Conservation (phyloP, 192 early-diverging fungal species). For the Paraglomus occultum region DNA sequence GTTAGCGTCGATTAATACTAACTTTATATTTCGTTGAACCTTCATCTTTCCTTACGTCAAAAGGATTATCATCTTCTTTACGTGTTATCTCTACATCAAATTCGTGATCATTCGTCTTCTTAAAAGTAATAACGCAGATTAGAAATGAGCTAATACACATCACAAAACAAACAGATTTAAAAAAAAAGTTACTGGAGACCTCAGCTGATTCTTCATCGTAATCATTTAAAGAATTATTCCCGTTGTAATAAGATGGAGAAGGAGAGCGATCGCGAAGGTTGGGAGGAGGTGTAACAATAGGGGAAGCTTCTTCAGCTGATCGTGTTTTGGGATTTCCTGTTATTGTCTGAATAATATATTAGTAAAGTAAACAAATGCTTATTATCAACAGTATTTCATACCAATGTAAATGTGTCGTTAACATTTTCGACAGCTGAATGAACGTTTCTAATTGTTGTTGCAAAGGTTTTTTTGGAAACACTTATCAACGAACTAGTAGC, state of each 20-base stretch:
- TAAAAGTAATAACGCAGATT: slow-evolving; percentile 10
- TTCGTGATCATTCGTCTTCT: slow-evolving; percentile 1
- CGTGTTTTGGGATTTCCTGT: slow-evolving; percentile 8
- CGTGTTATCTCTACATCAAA: slow-evolving; percentile 12
- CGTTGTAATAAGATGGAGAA: slow-evolving; percentile 7
- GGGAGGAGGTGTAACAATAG: background rate
- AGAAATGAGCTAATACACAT: slow-evolving; percentile 20
- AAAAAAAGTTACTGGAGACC: slow-evolving; percentile 15
- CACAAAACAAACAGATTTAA: slow-evolving; percentile 14
- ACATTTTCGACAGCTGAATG: slow-evolving; percentile 4
- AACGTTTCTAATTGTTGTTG: slow-evolving; percentile 10
- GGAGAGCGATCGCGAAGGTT: background rate
- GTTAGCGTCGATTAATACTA: no score
- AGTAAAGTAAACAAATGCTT: slow-evolving; percentile 18
- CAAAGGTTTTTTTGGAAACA: background rate
- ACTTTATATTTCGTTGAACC: no score
- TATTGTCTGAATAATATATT: slow-evolving; percentile 25
- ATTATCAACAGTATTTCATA: slow-evolving; percentile 24
- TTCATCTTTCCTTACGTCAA: no score
- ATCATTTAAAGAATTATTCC: slow-evolving; percentile 10
- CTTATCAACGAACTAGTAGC: slow-evolving; percentile 17
- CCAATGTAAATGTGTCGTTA: slow-evolving; percentile 20
- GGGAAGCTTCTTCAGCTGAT: slow-evolving; percentile 11
- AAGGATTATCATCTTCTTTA: slow-evolving; percentile 21
- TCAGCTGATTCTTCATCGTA: slow-evolving; percentile 1